A percentile compares a stretch with the other conserved stretches of the same genome.
phyloP scores from a whole-genome alignment of 768 basidiomycete species.

The Kwoniella heveanensis region DNA sequence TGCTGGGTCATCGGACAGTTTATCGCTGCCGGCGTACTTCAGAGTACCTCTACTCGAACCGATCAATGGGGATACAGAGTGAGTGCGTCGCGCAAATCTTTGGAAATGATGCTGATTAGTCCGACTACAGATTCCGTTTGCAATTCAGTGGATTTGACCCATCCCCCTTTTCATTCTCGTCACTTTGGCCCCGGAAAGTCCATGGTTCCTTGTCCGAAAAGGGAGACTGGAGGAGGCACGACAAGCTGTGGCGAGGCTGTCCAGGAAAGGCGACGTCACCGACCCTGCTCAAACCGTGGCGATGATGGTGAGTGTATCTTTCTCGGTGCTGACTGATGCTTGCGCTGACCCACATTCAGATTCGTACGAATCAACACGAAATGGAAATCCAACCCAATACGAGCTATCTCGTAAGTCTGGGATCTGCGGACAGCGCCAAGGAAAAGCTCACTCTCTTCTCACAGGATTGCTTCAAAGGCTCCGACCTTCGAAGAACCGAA shows the following conservation, averaged over 20 bases:
- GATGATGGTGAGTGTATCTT: constrained; percentile 50
- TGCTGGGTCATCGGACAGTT: constrained; percentile 45
- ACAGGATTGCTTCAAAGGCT: constrained; percentile 39
- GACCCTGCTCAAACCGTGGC: constrained; percentile 32
- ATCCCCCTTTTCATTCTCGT: constrained; percentile 24
- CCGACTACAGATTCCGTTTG: constrained; percentile 26
- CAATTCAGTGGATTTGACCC: constrained; percentile 27
- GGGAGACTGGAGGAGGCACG: constrained; percentile 29
- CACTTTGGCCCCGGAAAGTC: constrained; percentile 29
- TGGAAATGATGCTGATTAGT: background rate
- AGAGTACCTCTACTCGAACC: background rate
- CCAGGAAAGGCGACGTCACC: background rate
- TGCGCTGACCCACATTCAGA: constrained; percentile 33
- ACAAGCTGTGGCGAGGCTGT: constrained; percentile 7
- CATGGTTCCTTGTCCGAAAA: constrained; percentile 37
- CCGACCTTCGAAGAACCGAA: constrained; percentile 36
- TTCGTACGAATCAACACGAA: constrained; percentile 11
- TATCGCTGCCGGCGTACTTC: constrained; percentile 33
- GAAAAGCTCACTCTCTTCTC: constrained; percentile 48
- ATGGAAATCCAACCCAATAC: background rate
- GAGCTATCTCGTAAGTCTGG: background rate
- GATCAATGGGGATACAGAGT: constrained; percentile 23
- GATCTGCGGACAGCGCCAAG: no score
- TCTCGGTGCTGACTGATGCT: no score
- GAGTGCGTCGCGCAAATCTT: background rate